Conservation (phyloP, 345 rosid genomes). For the Salix arbutifolia region DNA sequence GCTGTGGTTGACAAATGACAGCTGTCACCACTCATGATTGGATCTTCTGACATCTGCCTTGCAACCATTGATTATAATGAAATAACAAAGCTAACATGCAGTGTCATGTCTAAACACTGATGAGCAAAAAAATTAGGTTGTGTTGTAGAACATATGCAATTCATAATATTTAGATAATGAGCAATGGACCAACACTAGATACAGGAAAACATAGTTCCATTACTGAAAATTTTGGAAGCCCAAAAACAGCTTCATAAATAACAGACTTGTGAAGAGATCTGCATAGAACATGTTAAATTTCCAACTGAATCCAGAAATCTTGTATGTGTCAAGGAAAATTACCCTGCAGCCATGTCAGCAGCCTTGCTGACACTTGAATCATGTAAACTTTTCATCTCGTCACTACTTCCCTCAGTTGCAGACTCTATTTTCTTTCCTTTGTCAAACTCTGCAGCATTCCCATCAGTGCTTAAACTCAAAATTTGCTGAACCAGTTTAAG, state of each 20-base stretch:
- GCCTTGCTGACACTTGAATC: slow-evolving; percentile 85
- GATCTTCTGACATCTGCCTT: neutral
- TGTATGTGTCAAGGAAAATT: slow-evolving; percentile 14
- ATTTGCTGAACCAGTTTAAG: slow-evolving; percentile 82
- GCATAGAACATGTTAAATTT: too few relatives aligned
- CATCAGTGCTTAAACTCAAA: slow-evolving; percentile 54
- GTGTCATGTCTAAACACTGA: neutral
- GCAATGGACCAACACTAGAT: neutral
- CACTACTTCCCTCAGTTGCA: slow-evolving; percentile 52
- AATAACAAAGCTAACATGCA: neutral
- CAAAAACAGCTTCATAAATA: neutral
- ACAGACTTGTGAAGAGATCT: neutral
- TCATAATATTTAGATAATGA: neutral
- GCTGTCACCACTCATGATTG: neutral
- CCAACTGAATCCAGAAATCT: neutral
- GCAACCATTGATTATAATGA: neutral
- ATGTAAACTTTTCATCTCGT: slow-evolving; percentile 71
- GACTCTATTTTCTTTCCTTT: slow-evolving; percentile 87
- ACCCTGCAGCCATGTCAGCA: slow-evolving; percentile 99
- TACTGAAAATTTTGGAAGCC: neutral
- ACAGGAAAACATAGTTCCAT: neutral
- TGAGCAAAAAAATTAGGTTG: neutral
- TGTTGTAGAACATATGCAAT: neutral
- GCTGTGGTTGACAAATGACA: neutral
- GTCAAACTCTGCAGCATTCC: slow-evolving; percentile 44